Percentiles rank a stretch among this genome's conserved stretches.
Evolutionary conservation across 257 asterid species (phyloP).

Genomic region (Solanum sitiens): DNA sequence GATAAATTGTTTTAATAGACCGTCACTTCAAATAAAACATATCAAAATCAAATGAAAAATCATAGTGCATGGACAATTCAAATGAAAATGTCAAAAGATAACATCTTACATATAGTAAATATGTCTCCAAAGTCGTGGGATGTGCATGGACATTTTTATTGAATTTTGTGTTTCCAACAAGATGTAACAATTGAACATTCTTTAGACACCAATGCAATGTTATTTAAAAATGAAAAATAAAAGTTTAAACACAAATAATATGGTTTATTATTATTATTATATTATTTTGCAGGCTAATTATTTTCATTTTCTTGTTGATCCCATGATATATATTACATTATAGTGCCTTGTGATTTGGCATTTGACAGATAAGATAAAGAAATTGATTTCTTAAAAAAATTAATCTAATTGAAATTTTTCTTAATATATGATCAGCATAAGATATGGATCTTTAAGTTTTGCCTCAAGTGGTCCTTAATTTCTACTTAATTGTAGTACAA

Average conservation of each 20-base stretch:
- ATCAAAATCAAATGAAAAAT: not conserved
- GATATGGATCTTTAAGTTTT: not conserved
- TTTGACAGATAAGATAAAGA: not conserved
- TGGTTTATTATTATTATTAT: not conserved
- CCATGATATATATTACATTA: not conserved
- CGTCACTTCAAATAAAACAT: not conserved
- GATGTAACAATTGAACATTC: not conserved
- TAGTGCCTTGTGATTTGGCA: not conserved
- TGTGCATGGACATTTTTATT: not conserved
- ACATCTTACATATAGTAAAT: not conserved
- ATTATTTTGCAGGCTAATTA: not conserved
- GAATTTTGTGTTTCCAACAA: not conserved
- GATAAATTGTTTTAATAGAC: no score
- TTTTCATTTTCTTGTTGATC: not conserved
- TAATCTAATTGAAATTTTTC: not conserved
- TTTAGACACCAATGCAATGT: not conserved
- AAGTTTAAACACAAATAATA: not conserved
- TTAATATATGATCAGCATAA: not conserved
- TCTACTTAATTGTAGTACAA: not conserved
- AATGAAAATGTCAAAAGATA: not conserved
- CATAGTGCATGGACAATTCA: not conserved
- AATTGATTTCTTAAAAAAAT: not conserved
- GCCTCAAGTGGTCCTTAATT: not conserved
- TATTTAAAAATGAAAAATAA: not conserved
- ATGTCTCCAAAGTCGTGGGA: not conserved